Evolutionary conservation across 1,284 basidiomycete genomes (phyloP).

Genomic region (Cryptococcus hybrid): DNA sequence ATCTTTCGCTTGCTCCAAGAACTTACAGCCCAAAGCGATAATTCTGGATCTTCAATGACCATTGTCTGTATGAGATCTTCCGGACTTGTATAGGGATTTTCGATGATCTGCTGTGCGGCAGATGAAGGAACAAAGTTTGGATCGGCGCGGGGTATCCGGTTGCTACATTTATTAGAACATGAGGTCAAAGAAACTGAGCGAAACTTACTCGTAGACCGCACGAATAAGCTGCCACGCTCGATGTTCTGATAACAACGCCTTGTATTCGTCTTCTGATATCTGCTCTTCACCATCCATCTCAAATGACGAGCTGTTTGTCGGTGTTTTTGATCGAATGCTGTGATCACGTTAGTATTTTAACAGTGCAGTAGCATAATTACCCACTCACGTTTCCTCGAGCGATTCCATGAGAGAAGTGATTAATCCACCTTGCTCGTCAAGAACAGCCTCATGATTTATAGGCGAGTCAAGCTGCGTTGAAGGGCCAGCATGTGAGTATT

Average conservation of each 20-base stretch:
- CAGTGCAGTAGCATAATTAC: no score
- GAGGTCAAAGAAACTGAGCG: neutral
- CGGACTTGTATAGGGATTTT: slow-evolving; percentile 41
- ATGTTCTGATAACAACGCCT: slow-evolving; percentile 41
- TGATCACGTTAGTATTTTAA: neutral
- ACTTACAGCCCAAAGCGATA: slow-evolving; percentile 40
- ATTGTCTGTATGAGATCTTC: slow-evolving; percentile 42
- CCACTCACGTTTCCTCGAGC: slow-evolving; percentile 34
- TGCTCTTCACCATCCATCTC: slow-evolving; percentile 24
- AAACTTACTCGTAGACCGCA: slow-evolving; percentile 38
- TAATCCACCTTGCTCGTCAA: slow-evolving; percentile 40
- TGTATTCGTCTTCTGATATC: slow-evolving; percentile 30
- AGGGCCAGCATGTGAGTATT: slow-evolving; percentile 40
- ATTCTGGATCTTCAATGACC: slow-evolving; percentile 40
- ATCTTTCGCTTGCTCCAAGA: neutral
- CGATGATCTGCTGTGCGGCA: slow-evolving; percentile 22
- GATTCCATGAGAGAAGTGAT: slow-evolving; percentile 30
- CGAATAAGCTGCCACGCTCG: slow-evolving; percentile 45
- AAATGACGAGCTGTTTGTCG: slow-evolving; percentile 11
- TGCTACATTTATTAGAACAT: slow-evolving; percentile 16
- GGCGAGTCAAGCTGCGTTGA: slow-evolving; percentile 42
- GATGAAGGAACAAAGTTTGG: slow-evolving; percentile 28
- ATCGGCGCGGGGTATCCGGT: slow-evolving; percentile 30
- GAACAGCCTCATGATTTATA: slow-evolving; percentile 33
- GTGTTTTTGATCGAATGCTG: slow-evolving; percentile 13